phyloP scores from a whole-genome alignment of 73 alveolate genomes.

The Tetrahymena malaccensis region DNA sequence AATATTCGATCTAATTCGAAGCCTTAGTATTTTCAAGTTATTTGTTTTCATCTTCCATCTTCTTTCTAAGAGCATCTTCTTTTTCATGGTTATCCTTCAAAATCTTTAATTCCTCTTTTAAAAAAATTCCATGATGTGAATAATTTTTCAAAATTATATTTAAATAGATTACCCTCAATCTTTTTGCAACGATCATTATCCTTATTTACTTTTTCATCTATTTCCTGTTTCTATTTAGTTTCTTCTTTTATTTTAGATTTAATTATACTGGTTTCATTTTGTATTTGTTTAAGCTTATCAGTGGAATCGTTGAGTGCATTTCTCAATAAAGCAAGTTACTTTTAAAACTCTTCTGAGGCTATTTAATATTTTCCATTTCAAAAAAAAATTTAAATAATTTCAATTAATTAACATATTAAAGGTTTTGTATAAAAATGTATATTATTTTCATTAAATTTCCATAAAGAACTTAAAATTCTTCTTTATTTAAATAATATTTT shows the following conservation, averaged over 20 bases:
- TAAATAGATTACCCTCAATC: conserved; percentile 7
- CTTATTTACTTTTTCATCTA: conserved; percentile 44
- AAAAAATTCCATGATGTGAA: too few species aligned
- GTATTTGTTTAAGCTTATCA: conserved; percentile 12
- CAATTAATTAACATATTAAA: background rate
- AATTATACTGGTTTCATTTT: conserved; percentile 15
- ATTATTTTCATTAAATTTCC: too few species aligned
- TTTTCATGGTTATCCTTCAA: conserved; percentile 53
- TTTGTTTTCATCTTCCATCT: conserved; percentile 24
- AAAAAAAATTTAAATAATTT: background rate
- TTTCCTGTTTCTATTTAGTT: conserved; percentile 48
- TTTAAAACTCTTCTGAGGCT: conserved; percentile 8
- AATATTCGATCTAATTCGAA: conserved; percentile 31
- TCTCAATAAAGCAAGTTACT: background rate
- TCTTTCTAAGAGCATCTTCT: conserved; percentile 34
- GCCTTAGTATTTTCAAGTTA: background rate
- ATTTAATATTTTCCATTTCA: background rate
- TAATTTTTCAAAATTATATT: background rate
- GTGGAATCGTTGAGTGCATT: background rate
- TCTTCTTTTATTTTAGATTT: conserved; percentile 12
- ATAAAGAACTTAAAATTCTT: too few species aligned
- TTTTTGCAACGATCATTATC: conserved; percentile 41
- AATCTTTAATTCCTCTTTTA: conserved; percentile 38
- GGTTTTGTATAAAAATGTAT: background rate
- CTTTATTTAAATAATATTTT: too few species aligned